A percentile compares a stretch with the other conserved stretches of the same genome.
phyloP scores from a whole-genome alignment of 192 early-diverging fungal species.

The Funneliformis geosporum region DNA sequence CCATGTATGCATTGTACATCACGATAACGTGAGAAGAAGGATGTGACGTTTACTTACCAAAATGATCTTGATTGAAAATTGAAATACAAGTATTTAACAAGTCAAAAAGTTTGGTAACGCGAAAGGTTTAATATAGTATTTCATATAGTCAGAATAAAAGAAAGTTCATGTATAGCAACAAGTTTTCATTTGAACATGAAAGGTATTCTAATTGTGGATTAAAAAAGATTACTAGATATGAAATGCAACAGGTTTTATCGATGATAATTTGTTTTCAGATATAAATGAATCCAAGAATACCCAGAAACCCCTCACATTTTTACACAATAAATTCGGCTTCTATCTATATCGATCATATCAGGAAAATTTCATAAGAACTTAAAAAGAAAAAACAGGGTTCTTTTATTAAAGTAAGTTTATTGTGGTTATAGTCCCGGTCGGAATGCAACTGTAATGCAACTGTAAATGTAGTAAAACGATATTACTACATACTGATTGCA shows the following conservation, averaged over 20 bases:
- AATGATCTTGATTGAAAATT: no score
- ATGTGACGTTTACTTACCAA: neutral
- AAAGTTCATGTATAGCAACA: neutral
- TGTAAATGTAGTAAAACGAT: neutral
- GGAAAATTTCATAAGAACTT: neutral
- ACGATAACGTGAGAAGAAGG: neutral
- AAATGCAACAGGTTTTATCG: neutral
- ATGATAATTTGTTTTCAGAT: neutral
- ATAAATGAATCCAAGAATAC: neutral
- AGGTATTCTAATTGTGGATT: neutral
- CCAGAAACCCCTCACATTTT: neutral
- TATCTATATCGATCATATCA: neutral
- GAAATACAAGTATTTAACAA: no score
- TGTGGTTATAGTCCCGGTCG: neutral
- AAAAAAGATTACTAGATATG: neutral
- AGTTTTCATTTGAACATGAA: neutral
- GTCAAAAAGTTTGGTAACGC: no score
- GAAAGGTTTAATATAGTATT: no score
- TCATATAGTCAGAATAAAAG: neutral
- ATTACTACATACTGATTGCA: neutral
- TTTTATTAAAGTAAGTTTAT: neutral
- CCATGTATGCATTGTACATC: neutral
- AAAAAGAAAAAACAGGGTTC: neutral
- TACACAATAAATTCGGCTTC: neutral
- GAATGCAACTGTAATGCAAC: neutral